Base-by-base conservation (phyloP, 805 yeast species). In the Cyberlindnera mycetangii region DNA sequence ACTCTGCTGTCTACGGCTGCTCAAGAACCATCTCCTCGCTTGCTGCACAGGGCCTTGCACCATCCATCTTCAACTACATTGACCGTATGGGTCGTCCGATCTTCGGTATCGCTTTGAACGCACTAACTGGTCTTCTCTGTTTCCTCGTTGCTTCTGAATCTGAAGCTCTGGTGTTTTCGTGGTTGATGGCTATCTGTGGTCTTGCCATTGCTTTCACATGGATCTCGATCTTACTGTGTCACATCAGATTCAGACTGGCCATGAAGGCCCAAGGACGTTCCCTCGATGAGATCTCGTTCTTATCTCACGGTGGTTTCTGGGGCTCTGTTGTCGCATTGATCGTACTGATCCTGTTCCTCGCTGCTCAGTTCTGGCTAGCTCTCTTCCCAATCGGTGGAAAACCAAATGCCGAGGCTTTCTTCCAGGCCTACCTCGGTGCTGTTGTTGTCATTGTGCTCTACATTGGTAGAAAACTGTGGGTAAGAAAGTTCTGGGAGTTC, bases 1-100 rank as follows among this genome's bases (percentile, higher is more conserved):
- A 77, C 39, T 72, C 81, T 5, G 75, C 80, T 0, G 78, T 76
- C n/a, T 78, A 71, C 56, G 83, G 79, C 9, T 70, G 78, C 22
- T 75, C 81, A 7, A 69, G 82, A 65, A 74, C 78, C 21, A 58
- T 75, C 41, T 72, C 73, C 25, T 68, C 78, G 1, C 64, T 75
- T 38, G 69, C 78, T 9, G 65, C 69, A 19, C 67, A 70, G 24
- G 73, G 73, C 18, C 62, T 68, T 50, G 78, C 78, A 15, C 80
- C 79, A 40, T 41, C 48, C 11, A 44, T 42, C 17, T 64, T 65
- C 40, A 71, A 69, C 25, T 74, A 73, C 55, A 67, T 75, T 45
- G 81, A 76, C 54, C 68, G 69, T 45, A 60, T 61, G 49, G 81
- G 81, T 38, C 65, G 81, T 49, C 81, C 81, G 32, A 53, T 74